phyloP scores from a whole-genome alignment of 805 yeast genomes.

The Ogataea kodamae region DNA sequence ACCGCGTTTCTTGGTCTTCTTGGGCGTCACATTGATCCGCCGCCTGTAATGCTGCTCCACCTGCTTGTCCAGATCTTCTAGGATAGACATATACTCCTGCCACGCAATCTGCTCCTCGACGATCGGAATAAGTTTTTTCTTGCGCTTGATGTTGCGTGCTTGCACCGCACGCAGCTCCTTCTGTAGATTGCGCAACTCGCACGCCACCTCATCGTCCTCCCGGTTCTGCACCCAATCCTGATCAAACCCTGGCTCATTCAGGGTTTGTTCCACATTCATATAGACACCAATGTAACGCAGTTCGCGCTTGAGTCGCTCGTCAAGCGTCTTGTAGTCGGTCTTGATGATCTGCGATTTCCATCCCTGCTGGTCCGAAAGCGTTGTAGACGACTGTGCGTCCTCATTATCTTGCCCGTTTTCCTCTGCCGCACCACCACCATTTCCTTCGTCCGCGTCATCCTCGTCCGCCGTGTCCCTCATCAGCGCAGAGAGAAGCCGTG shows the following conservation, averaged over 20 bases:
- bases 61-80: slow-evolving; percentile 94
- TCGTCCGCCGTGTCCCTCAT: slow-evolving; percentile 44
- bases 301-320: slow-evolving; percentile 84
- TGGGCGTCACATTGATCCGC: slow-evolving; percentile 67
- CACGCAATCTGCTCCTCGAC: slow-evolving; percentile 89
- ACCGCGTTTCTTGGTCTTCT: slow-evolving; percentile 55
- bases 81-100: slow-evolving; percentile 86
- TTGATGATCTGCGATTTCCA: slow-evolving; percentile 44
- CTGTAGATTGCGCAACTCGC: slow-evolving; percentile 76
- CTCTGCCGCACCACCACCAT: slow-evolving; percentile 22
- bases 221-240: slow-evolving; percentile 74
- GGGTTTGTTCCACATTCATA: slow-evolving; percentile 51
- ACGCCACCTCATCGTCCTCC: slow-evolving; percentile 93
- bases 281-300: slow-evolving; percentile 87
- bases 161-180: slow-evolving; percentile 59
- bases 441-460: slow-evolving; percentile 18
- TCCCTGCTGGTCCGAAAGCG: slow-evolving; percentile 41
- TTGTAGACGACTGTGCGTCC: slow-evolving; percentile 20
- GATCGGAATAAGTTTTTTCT: slow-evolving; percentile 60
- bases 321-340: slow-evolving; percentile 75
- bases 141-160: slow-evolving; percentile 61
- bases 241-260: slow-evolving; percentile 36
- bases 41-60: slow-evolving; percentile 91
- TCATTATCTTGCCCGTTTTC: slow-evolving; percentile 9
- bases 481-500: slow-evolving; percentile 79